A percentile compares a stretch with the other conserved stretches of the same genome.
phyloP scores from a whole-genome alignment of 2,329 filamentous ascomycete genomes.

The Fusarium acutatum region DNA sequence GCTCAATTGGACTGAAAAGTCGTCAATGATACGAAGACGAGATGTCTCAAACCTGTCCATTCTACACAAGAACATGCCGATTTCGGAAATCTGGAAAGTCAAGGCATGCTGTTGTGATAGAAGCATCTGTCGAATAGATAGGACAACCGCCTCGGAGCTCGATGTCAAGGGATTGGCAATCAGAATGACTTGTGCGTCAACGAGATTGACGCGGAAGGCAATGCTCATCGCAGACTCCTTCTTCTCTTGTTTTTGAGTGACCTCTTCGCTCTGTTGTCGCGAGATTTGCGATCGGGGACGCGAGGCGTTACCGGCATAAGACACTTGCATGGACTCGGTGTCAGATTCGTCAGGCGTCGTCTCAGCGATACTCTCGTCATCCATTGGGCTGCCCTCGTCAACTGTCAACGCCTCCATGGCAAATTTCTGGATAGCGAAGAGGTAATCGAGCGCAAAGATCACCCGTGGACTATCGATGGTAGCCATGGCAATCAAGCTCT shows the following conservation, averaged over 20 bases:
- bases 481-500: conserved; percentile 86
- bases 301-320: conserved; percentile 50
- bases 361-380: conserved; percentile 64
- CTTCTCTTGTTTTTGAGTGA: conserved; percentile 30
- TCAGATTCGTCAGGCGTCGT: conserved; percentile 65
- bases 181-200: conserved; percentile 95
- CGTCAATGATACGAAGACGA: conserved; percentile 90
- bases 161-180: conserved; percentile 92
- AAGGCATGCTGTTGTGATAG: conserved; percentile 93
- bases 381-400: conserved; percentile 64
- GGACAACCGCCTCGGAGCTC: conserved; percentile 93
- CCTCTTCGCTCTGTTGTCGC: conserved; percentile 33
- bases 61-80: conserved; percentile 97
- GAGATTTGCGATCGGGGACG: conserved; percentile 43
- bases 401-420: conserved; percentile 72
- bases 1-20: conserved; percentile 91
- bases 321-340: conserved; percentile 63
- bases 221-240: conserved; percentile 67
- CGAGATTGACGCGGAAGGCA: conserved; percentile 90
- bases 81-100: conserved; percentile 90
- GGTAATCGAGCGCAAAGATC: conserved; percentile 94
- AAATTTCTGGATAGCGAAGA: conserved; percentile 89
- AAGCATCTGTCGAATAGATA: conserved; percentile 92
- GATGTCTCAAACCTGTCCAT: conserved; percentile 98
- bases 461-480: conserved; percentile 94